Percentiles rank a stretch among this genome's conserved stretches.
phyloP scores from a whole-genome alignment of 2,329 filamentous ascomycete species.

The Dendrostoma leiphaemia region DNA sequence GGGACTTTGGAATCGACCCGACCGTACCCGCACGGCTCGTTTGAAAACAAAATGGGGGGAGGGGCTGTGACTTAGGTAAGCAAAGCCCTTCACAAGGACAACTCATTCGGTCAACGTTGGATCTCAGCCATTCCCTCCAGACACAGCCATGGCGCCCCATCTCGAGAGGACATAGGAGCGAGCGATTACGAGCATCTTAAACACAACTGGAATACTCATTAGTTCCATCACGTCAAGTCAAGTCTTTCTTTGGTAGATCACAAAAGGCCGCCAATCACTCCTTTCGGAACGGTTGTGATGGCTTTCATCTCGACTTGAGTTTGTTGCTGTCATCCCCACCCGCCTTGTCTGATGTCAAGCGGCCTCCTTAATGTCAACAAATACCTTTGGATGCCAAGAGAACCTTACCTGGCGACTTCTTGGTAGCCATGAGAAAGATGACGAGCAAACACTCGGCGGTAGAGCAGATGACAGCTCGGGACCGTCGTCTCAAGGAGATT shows the following conservation, averaged over 20 bases:
- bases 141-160: too few species aligned
- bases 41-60: background rate
- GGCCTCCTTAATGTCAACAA: background rate
- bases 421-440: background rate
- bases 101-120: too few species aligned
- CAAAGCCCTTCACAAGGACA: too few species aligned
- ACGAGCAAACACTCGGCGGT: background rate
- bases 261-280: background rate
- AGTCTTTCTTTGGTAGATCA: too few species aligned
- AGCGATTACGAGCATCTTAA: conserved; percentile 10
- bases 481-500: background rate
- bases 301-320: conserved; percentile 8
- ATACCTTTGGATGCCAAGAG: conserved; percentile 13
- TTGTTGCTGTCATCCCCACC: conserved; percentile 3
- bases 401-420: background rate
- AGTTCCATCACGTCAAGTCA: too few species aligned
- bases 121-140: too few species aligned
- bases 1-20: background rate
- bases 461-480: too few species aligned
- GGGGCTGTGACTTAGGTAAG: too few species aligned
- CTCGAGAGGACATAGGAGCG: background rate
- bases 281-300: background rate
- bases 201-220: background rate
- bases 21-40: background rate
- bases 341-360: background rate